Evolutionary conservation across 768 basidiomycete genomes (phyloP).

Genomic region (Hygrophoropsis aurantiaca): DNA sequence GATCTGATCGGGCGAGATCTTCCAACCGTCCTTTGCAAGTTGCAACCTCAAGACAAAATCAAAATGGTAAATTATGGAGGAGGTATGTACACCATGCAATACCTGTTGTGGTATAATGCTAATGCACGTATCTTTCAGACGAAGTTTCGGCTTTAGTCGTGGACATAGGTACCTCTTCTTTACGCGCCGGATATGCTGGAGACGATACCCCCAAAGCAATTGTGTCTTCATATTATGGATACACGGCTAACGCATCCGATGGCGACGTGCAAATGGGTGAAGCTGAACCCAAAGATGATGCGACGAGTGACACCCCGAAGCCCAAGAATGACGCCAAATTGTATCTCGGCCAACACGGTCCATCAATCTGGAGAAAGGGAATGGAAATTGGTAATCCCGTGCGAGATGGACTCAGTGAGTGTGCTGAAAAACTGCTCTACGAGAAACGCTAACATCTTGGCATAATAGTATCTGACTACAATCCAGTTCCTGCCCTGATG

Average conservation of each 20-base stretch:
- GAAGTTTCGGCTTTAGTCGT: slow-evolving; percentile 97
- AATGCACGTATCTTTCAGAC: slow-evolving; percentile 47
- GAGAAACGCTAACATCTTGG: neutral
- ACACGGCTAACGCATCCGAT: slow-evolving; percentile 42
- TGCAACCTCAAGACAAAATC: neutral
- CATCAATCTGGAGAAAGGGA: slow-evolving; percentile 84
- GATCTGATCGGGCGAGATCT: slow-evolving; percentile 21
- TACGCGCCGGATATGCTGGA: slow-evolving; percentile 95
- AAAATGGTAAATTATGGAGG: slow-evolving; percentile 85
- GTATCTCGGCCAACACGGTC: slow-evolving; percentile 85
- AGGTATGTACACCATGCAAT: slow-evolving; percentile 47
- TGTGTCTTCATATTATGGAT: slow-evolving; percentile 88
- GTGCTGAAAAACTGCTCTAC: neutral
- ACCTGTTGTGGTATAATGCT: neutral
- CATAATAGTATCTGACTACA: slow-evolving; percentile 69
- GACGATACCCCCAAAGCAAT: slow-evolving; percentile 95
- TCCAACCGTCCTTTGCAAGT: neutral
- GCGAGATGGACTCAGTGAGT: slow-evolving; percentile 79
- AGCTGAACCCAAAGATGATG: slow-evolving; percentile 31
- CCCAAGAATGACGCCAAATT: slow-evolving; percentile 55
- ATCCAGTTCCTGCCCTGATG: slow-evolving; percentile 67
- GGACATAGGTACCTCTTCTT: slow-evolving; percentile 87
- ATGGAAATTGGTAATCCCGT: slow-evolving; percentile 89
- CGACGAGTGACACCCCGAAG: slow-evolving; percentile 26
- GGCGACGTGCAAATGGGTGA: slow-evolving; percentile 40